Conservation (phyloP, 2,329 filamentous ascomycete species). For the Ophiostoma montium region DNA sequence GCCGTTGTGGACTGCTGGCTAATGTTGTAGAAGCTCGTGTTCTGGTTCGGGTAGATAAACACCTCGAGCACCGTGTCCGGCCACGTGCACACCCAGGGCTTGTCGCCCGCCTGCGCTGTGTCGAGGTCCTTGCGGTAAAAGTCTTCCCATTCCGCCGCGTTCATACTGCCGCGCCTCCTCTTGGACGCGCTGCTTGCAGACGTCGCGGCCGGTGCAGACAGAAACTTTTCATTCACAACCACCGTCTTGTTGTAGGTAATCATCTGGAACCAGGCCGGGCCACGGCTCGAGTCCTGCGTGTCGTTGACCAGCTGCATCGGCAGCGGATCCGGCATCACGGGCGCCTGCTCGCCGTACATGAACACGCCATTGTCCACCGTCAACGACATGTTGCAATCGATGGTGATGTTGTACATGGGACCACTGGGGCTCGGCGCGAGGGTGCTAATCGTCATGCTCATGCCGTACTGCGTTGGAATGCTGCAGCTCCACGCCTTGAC, state of each 20-base stretch:
- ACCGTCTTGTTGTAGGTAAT: conserved; percentile 42
- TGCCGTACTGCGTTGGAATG: conserved; percentile 28
- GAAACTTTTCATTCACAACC: conserved; percentile 30
- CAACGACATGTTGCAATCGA: conserved; percentile 24
- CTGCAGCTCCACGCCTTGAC: conserved; percentile 51
- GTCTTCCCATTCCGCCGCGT: not conserved
- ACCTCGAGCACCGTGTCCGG: conserved; percentile 39
- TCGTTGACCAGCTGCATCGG: conserved; percentile 37
- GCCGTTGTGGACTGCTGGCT: conserved; percentile 8
- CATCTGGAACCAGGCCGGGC: conserved; percentile 39
- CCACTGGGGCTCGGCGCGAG: conserved; percentile 15
- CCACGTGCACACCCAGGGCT: conserved; percentile 46
- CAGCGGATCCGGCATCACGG: conserved; percentile 25
- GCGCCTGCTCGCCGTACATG: conserved; percentile 41
- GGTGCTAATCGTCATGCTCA: conserved; percentile 26
- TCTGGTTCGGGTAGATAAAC: conserved; percentile 42
- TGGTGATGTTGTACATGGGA: conserved; percentile 26
- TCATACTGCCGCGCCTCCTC: conserved; percentile 14
- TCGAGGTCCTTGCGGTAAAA: conserved; percentile 25
- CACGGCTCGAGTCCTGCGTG: conserved; percentile 30
- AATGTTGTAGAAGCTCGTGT: conserved; percentile 24
- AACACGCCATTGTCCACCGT: conserved; percentile 25
- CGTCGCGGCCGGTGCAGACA: conserved; percentile 15
- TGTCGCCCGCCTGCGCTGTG: conserved; percentile 30
- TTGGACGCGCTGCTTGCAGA: not conserved